phyloP scores from a whole-genome alignment of 2,329 filamentous ascomycete species.

The Nannizziopsis barbatae region DNA sequence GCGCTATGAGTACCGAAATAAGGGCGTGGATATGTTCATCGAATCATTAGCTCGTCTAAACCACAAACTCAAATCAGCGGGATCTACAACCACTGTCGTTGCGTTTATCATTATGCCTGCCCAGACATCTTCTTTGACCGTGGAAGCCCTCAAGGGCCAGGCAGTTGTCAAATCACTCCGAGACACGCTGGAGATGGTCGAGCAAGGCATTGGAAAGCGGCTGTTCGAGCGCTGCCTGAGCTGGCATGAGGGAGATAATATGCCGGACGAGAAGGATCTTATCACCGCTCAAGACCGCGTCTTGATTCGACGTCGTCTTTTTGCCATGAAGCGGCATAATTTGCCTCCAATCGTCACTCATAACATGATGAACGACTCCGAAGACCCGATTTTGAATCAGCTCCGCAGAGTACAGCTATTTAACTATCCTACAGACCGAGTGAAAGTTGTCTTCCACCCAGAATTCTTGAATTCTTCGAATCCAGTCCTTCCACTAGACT shows the following conservation, averaged over 20 bases:
- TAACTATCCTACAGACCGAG: constrained; percentile 87
- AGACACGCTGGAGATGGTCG: constrained; percentile 86
- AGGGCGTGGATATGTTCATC: constrained; percentile 99
- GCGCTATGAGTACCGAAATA: constrained; percentile 95
- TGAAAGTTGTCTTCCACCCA: constrained; percentile 96
- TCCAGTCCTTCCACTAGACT: constrained; percentile 88
- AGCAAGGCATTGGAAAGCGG: constrained; percentile 81
- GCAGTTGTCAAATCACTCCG: constrained; percentile 93
- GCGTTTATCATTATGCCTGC: constrained; percentile 99
- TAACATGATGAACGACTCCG: constrained; percentile 91
- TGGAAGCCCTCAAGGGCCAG: constrained; percentile 91
- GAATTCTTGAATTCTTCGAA: constrained; percentile 95
- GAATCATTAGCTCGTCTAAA: constrained; percentile 91
- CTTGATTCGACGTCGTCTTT: constrained; percentile 77
- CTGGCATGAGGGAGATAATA: constrained; percentile 87
- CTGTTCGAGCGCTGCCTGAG: constrained; percentile 88
- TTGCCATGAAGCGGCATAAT: constrained; percentile 87
- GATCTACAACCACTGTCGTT: constrained; percentile 86
- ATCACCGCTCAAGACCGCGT: constrained; percentile 88
- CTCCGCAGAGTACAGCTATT: constrained; percentile 92
- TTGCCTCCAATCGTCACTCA: constrained; percentile 95
- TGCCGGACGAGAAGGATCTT: constrained; percentile 94
- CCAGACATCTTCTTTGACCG: constrained; percentile 85
- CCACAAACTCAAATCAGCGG: constrained; percentile 72
- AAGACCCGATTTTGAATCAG: constrained; percentile 92